Evolutionary conservation across 305 asterid genomes (phyloP), one percentile per base, ranked within the genome.

Genomic region (Caryopteris hybrid): DNA sequence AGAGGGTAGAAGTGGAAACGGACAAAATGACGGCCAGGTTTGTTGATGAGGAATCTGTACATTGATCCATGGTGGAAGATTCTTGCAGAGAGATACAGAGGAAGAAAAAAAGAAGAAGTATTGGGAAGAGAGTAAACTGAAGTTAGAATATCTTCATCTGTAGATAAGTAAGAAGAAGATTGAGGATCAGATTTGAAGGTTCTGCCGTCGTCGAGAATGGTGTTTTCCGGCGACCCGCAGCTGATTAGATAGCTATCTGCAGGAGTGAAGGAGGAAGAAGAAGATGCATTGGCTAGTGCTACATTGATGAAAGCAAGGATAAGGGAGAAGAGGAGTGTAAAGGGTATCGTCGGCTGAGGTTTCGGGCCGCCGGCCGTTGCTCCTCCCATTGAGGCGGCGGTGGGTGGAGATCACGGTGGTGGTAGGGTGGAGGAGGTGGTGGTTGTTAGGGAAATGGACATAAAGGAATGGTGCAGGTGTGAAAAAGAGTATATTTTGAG

Each of bases 111-210:
- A 48, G 81, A 59, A 17, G 80, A 34, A 7, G 61, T 52, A 22
- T 70, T 53, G 13, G 87, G 86, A 14, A 79, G 13, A 1, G 91
- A 75, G 20, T 63, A 17, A 5, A 75, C 29, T 48, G 96, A 86
- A 68, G 94, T 25, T 8, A 94, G 63, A 47, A 86, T 80, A 33
- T 84, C 79, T 76, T 94, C 88, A 7, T 94, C 96, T 3, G 96
- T 89, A 11, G 96, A 91, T 53, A 89, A 78, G 77, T 80, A 94
- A 20, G 97, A 86, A 4, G 91, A 75, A 21, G 97, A 87, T 59
- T 84, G 89, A 55, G 96, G 80, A 52, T 94, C 99, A 39, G 96
- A 91, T 63, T 83, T 87, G 76, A 94, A 94, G 11, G 83, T 82
- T 42, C 97, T 73, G 16, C 96, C 95, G 50, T 89, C 97, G 13